Base-by-base conservation (phyloP, 2,329 filamentous ascomycete genomes). In the Colletotrichum destructivum region DNA sequence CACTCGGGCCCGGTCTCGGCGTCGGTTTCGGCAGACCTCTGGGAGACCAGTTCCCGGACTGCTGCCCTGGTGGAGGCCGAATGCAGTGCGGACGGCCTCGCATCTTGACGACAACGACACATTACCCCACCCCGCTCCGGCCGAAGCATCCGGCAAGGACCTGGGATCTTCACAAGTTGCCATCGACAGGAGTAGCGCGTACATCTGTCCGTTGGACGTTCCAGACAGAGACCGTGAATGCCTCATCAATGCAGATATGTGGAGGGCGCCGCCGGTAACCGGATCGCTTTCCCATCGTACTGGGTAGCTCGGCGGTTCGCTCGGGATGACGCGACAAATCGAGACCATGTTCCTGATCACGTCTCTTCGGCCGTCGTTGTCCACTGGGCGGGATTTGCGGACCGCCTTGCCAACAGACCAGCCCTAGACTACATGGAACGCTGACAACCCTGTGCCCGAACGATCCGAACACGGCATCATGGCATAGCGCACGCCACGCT, bases 1-100 rank as follows among this genome's bases (percentile, higher is more conserved):
- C 4, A 42, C 31, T 44, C 46, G 46, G 18, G 31, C 52, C 63
- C 52, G 65, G 55, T 60, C 42, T 71, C 65, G 65, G 38, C 46
- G n/a, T 71, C 69, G 64, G 51, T 47, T 62, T 71, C 69, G 64
- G 57, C n/a, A 31, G 16, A 31, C 21, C 23, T 8, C 21, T 38
- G 12, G 12, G 2, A 44, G 9, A 38, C 21, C 63, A 44, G 56
- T 26, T 16, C 12, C 51, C 42, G 51, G 51, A 35, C 26, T 26
- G 4, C 11, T n/a, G 13, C 44, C 40, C 35, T 55, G 15, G 18
- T 18, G 38, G 40, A 63, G 8, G 42, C 31, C 49, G 40, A 46
- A 23, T 42, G 5, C 62, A 5, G 55, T 40, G 11, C 38, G 42
- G 23, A 35, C 44, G 15, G 51, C 51, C 59, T 52, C 64, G 64